phyloP scores from a whole-genome alignment of 768 basidiomycete genomes.

The Albatrellus ellisii region DNA sequence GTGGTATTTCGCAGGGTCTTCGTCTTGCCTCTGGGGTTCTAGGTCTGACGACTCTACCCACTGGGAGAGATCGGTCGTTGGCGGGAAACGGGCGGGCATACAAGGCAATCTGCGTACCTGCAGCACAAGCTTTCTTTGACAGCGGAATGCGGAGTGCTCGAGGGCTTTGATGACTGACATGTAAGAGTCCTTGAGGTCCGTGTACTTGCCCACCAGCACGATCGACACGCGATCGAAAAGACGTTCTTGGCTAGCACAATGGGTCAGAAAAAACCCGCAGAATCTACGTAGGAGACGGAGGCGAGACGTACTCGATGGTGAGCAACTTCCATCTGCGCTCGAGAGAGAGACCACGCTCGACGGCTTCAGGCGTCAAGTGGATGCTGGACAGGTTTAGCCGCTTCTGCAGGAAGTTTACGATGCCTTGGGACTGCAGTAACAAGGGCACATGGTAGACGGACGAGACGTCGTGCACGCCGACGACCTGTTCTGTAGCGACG shows the following conservation, averaged over 20 bases:
- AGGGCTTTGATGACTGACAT: constrained; percentile 96
- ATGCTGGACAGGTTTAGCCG: constrained; percentile 62
- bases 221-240: constrained; percentile 82
- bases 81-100: constrained; percentile 1
- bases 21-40: constrained; percentile 68
- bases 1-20: constrained; percentile 78
- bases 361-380: constrained; percentile 39
- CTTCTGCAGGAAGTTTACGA: constrained; percentile 70
- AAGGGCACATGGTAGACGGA: constrained; percentile 97
- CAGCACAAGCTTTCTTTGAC: constrained; percentile 70
- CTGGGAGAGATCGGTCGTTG: constrained; percentile 24
- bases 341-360: constrained; percentile 50
- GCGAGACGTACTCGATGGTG: constrained; percentile 50
- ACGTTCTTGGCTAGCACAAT: constrained; percentile 66
- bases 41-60: constrained; percentile 96
- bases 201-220: constrained; percentile 95
- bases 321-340: constrained; percentile 69
- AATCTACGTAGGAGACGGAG: not conserved
- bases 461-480: constrained; percentile 92
- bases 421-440: constrained; percentile 84
- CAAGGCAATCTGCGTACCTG: constrained; percentile 38
- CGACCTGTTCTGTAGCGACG: constrained; percentile 76
- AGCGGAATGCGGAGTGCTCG: constrained; percentile 92
- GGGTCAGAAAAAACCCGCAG: not conserved
- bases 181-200: constrained; percentile 92